Evolutionary conservation across 2,329 filamentous ascomycete genomes (phyloP).

Genomic region (Parasarocladium wereldwijsianum): DNA sequence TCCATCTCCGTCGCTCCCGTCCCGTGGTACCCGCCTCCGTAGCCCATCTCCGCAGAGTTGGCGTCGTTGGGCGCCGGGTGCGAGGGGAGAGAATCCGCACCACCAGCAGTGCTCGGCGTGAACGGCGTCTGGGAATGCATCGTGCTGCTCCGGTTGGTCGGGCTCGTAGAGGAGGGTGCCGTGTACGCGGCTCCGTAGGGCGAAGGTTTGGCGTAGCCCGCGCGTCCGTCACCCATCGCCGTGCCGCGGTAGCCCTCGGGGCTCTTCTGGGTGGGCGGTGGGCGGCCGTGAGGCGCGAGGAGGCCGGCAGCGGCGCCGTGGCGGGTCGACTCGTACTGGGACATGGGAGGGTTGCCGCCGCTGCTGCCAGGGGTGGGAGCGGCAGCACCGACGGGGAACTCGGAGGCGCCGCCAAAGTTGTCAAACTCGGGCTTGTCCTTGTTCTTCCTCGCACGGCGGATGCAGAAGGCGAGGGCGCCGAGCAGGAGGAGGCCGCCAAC

Average conservation of each 20-base stretch:
- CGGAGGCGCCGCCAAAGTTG: slow-evolving; percentile 25
- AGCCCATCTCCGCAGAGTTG: slow-evolving; percentile 7
- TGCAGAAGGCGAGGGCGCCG: slow-evolving; percentile 15
- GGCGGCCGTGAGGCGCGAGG: slow-evolving; percentile 5
- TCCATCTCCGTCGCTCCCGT: slow-evolving; percentile 25
- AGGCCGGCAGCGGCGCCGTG: slow-evolving; percentile 12
- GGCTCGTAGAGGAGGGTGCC: slow-evolving; percentile 11
- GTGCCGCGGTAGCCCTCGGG: slow-evolving; percentile 24
- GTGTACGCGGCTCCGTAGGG: slow-evolving; percentile 17
- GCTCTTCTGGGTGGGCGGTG: slow-evolving; percentile 12
- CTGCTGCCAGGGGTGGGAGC: slow-evolving; percentile 3
- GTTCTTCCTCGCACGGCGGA: slow-evolving; percentile 16
- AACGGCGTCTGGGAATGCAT: slow-evolving; percentile 5
- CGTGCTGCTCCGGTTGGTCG: slow-evolving; percentile 9
- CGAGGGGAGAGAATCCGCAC: slow-evolving; percentile 10
- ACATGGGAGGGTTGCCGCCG: slow-evolving; percentile 15
- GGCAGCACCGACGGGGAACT: slow-evolving; percentile 23
- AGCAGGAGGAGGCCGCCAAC: slow-evolving; percentile 20
- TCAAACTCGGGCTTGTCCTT: slow-evolving; percentile 19
- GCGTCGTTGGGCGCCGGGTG: slow-evolving; percentile 12
- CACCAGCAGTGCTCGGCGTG: slow-evolving; percentile 2
- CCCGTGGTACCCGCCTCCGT: slow-evolving; percentile 17
- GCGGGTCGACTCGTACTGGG: slow-evolving; percentile 11
- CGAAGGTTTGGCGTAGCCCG: slow-evolving; percentile 23
- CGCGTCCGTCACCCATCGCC: slow-evolving; percentile 22